phyloP scores from a whole-genome alignment of 2,329 filamentous ascomycete genomes.

The Tolypocladium tropicale region DNA sequence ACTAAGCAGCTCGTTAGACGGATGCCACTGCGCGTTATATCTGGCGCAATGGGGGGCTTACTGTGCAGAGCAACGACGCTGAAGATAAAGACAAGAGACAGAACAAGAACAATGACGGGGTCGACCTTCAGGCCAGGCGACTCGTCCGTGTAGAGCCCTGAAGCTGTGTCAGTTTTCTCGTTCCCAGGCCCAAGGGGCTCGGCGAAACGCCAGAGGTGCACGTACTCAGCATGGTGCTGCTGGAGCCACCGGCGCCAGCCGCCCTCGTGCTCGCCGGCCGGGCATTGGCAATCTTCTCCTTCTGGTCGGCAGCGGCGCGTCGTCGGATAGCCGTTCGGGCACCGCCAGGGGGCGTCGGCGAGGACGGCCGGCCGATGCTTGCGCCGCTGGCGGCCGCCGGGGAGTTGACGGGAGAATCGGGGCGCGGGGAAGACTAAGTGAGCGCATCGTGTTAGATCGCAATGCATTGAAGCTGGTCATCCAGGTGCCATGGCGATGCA shows the following conservation, averaged over 20 bases:
- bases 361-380: conserved; percentile 67
- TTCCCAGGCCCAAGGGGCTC: neutral
- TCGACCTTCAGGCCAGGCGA: conserved; percentile 96
- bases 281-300: conserved; percentile 92
- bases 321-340: conserved; percentile 92
- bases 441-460: neutral
- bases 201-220: conserved; percentile 12
- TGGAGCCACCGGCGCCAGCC: conserved; percentile 89
- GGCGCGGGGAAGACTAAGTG: conserved; percentile 46
- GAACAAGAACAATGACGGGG: conserved; percentile 90
- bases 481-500: neutral
- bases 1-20: conserved; percentile 42
- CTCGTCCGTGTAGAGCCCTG: conserved; percentile 95
- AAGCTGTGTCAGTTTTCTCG: conserved; percentile 13
- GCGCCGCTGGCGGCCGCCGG: conserved; percentile 54
- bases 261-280: conserved; percentile 86
- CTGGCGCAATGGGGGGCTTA: conserved; percentile 35
- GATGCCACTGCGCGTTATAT: neutral
- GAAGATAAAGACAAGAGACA: conserved; percentile 98
- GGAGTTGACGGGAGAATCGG: conserved; percentile 48
- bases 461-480: too few species aligned
- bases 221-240: conserved; percentile 96
- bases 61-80: conserved; percentile 95
- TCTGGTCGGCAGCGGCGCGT: conserved; percentile 91
- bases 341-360: conserved; percentile 82